Evolutionary conservation across 441 rosid species (phyloP), one percentile per base, ranked within the genome.

Genomic region (Gossypium armourianum): DNA sequence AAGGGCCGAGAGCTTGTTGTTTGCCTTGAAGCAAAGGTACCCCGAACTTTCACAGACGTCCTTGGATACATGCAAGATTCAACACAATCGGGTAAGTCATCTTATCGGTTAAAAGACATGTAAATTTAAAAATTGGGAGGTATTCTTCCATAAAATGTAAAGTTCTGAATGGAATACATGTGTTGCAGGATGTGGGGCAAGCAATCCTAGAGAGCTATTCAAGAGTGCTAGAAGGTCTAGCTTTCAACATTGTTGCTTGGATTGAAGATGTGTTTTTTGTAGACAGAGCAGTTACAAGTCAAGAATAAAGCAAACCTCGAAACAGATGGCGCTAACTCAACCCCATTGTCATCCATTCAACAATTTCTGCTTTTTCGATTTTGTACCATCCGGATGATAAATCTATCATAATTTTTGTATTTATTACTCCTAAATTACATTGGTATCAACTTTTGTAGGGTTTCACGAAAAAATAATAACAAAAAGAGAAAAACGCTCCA

Each of bases 201-300:
- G 97, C 98, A 45, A 76, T 83, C 58, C 75, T 93, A 56, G 98
- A 93, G 84, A 91, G 97, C 80, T 93, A 90, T 76, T 93, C 98
- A 0, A 86, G 98, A 73, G 97, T 91, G 47, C 72, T 93, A 54
- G 98, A 93, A 86, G 96, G 98, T 45, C 74, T 91, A 72, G 98
- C 98, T 57, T 91, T 90, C 87, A 91, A 93, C 79, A 78, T 87
- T 59, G 96, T 91, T n/a, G 91, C 96, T 55, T 89, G 98, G 98
- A 88, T 90, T 68, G 96, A 91, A 43, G 97, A 93, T 82, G 97
- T 93, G 71, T 83, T 91, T 61, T 82, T 80, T 71, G 96, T 86
- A 29, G 98, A 90, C 73, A 86, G 75, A 77, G 80, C 91, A 13
- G 80, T 83, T 70, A 82, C 86, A 77, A 84, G 69, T 74, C 83